A percentile compares a stretch with the other conserved stretches of the same genome.
Conservation (phyloP, 2,329 filamentous ascomycete species). For the Sporothrix brunneoviolacea region DNA sequence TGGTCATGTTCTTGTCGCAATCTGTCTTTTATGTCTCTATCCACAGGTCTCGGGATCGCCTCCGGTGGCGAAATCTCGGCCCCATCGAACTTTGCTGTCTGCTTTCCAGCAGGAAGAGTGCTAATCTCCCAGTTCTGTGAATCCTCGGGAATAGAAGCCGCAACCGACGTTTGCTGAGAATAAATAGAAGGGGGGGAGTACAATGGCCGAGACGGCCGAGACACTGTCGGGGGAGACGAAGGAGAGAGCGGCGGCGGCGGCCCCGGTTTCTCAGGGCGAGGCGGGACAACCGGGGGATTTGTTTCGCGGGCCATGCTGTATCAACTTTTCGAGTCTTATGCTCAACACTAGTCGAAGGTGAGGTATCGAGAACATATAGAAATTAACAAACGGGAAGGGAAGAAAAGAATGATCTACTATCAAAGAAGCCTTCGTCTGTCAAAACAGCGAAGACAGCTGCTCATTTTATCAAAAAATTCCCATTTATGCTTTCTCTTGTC, state of each 20-base stretch:
- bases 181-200: background rate
- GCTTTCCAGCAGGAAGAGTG: too few species aligned
- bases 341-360: too few species aligned
- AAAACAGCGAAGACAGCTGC: background rate
- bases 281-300: constrained; percentile 1
- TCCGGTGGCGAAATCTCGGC: too few species aligned
- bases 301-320: constrained; percentile 8
- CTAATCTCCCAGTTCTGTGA: background rate
- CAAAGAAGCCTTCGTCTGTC: background rate
- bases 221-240: background rate
- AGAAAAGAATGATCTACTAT: background rate
- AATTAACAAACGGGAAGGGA: too few species aligned
- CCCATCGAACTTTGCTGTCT: constrained; percentile 10
- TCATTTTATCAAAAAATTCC: background rate
- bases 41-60: too few species aligned
- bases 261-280: background rate
- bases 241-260: background rate
- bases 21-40: too few species aligned
- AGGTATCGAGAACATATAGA: too few species aligned
- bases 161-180: background rate
- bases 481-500: background rate
- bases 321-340: background rate
- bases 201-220: background rate
- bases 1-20: too few species aligned
- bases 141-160: background rate